These are phyloP conservation scores for Fusarium buharicum DNA, from an alignment of 2,329 filamentous ascomycete species.

Conservation along the genomic window DNA sequence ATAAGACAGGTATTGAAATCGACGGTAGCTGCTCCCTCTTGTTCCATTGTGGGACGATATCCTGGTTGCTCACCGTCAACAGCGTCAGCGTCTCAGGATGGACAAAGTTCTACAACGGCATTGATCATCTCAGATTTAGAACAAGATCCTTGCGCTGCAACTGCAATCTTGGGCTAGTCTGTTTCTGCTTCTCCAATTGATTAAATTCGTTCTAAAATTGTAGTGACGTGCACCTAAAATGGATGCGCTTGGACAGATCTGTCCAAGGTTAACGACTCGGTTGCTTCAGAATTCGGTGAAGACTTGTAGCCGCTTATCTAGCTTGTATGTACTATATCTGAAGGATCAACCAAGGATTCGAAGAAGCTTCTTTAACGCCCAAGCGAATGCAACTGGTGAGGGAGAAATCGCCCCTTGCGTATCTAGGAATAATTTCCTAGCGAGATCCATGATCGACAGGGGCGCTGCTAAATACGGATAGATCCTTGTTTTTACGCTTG, in stretches of 20 bases:
- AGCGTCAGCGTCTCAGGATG: slow-evolving; percentile 22
- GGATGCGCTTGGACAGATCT: slow-evolving; percentile 21
- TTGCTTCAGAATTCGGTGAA: slow-evolving; percentile 34
- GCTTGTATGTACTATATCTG: not conserved
- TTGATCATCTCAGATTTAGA: slow-evolving; percentile 10
- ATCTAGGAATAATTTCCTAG: slow-evolving; percentile 2
- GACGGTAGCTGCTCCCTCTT: not conserved
- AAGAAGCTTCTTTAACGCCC: not conserved
- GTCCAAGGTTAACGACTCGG: slow-evolving; percentile 1
- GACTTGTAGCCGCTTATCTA: slow-evolving; percentile 3
- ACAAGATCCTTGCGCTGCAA: slow-evolving; percentile 3
- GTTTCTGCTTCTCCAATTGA: slow-evolving; percentile 15
- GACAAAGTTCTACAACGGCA: slow-evolving; percentile 17
- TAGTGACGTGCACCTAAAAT: slow-evolving; percentile 5
- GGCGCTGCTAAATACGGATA: slow-evolving; percentile 8
- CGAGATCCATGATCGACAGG: slow-evolving; percentile 35
- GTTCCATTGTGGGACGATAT: slow-evolving; percentile 28
- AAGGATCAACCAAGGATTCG: not conserved
- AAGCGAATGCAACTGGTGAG: slow-evolving; percentile 18
- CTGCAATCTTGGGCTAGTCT: slow-evolving; percentile 7
- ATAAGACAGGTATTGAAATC: not conserved
- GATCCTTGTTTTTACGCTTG: not conserved
- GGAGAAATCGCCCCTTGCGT: slow-evolving; percentile 1
- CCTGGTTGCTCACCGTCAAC: slow-evolving; percentile 28
- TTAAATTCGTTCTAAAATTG: slow-evolving; percentile 19